Conservation (phyloP, 257 asterid species). For the Catharanthus roseus region DNA sequence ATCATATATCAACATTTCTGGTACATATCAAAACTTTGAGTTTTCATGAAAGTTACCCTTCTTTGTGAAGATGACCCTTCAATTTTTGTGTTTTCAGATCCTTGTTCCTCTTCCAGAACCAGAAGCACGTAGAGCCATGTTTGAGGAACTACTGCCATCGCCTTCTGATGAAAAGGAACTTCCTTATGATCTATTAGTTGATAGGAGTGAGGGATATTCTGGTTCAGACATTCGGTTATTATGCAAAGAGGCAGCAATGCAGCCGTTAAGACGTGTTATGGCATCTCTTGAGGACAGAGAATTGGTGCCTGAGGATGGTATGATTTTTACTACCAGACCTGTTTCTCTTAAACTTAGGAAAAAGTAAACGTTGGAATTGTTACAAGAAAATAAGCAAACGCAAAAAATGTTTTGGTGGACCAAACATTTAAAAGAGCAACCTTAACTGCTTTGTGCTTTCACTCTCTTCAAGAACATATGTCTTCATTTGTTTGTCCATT, state of each 20-base stretch:
- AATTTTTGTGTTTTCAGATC: conserved; percentile 43
- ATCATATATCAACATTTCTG: not conserved
- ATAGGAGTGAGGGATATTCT: conserved; percentile 69
- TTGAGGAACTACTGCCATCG: conserved; percentile 69
- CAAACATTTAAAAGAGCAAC: not conserved
- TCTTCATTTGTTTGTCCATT: no score
- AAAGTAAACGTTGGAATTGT: not conserved
- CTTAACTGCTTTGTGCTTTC: not conserved
- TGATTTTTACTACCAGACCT: not conserved
- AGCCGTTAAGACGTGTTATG: conserved; percentile 84
- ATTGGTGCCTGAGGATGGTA: conserved; percentile 80
- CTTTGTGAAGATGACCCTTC: conserved; percentile 4
- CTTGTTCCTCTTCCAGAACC: conserved; percentile 97
- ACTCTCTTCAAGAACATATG: no score
- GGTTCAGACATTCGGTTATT: conserved; percentile 90
- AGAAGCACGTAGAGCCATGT: conserved; percentile 90
- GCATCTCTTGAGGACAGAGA: conserved; percentile 59
- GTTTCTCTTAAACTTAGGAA: not conserved
- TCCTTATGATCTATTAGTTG: conserved; percentile 75
- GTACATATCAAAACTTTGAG: not conserved
- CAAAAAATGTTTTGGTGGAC: not conserved
- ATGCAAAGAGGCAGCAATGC: conserved; percentile 99
- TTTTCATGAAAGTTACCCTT: not conserved
- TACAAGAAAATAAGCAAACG: not conserved
- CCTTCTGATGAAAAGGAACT: conserved; percentile 41